Percentiles rank a stretch among this genome's conserved stretches.
These are phyloP conservation scores for Pestalotiopsis sp. DNA, from an alignment of 2,329 filamentous ascomycete genomes.

Conservation along the genomic window DNA sequence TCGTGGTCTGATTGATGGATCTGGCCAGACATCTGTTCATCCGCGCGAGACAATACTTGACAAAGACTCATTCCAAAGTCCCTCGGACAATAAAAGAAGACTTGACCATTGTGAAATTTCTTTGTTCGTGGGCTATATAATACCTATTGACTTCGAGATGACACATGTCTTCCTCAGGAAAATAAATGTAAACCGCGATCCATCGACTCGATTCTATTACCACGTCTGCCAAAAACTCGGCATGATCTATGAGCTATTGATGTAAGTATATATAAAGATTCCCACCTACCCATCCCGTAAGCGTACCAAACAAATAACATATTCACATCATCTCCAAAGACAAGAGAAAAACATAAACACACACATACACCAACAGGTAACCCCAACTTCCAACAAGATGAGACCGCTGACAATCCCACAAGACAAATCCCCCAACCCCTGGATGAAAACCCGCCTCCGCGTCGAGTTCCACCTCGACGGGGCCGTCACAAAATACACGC, in stretches of 20 bases:
- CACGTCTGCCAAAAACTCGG: background rate
- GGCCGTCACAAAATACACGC: background rate
- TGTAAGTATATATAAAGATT: background rate
- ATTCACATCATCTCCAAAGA: background rate
- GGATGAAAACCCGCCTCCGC: background rate
- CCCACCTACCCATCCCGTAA: background rate
- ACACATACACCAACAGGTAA: background rate
- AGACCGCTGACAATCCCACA: background rate
- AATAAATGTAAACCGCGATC: background rate
- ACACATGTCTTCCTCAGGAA: background rate
- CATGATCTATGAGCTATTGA: background rate
- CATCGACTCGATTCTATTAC: background rate
- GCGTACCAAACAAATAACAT: background rate
- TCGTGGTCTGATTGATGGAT: background rate
- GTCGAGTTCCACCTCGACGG: background rate
- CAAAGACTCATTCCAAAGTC: background rate
- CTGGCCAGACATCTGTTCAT: too few species aligned
- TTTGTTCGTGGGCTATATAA: background rate
- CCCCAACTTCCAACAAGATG: background rate
- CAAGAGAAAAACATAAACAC: background rate
- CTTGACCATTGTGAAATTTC: background rate
- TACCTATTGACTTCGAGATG: background rate
- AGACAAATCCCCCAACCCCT: background rate
- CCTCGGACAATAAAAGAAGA: background rate
- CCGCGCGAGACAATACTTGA: background rate